Conservation (phyloP, 192 early-diverging fungal genomes). For the Coemansia sp. region DNA sequence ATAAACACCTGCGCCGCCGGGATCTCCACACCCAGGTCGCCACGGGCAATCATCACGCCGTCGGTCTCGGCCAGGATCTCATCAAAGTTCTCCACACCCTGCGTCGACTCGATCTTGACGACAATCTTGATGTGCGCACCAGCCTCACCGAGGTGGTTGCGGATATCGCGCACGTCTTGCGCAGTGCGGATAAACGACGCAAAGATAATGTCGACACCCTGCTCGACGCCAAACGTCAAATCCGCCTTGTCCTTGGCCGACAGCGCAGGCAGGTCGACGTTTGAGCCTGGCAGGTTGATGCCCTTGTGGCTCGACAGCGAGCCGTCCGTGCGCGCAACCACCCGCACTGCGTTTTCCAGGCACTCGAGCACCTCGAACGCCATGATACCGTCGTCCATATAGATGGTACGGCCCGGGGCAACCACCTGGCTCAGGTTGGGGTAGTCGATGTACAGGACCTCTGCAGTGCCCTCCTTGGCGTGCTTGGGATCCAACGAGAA, state of each 20-base stretch:
- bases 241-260: slow-evolving; percentile 94
- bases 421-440: slow-evolving; percentile 76
- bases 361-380: slow-evolving; percentile 88
- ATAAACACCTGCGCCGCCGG: slow-evolving; percentile 90
- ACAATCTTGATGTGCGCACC: slow-evolving; percentile 93
- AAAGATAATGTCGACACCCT: slow-evolving; percentile 93
- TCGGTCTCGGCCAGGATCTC: slow-evolving; percentile 92
- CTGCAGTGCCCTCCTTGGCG: slow-evolving; percentile 59
- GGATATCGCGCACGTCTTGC: slow-evolving; percentile 87
- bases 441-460: slow-evolving; percentile 81
- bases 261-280: slow-evolving; percentile 92
- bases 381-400: slow-evolving; percentile 94
- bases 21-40: slow-evolving; percentile 97
- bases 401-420: slow-evolving; percentile 71
- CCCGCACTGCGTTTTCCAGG: slow-evolving; percentile 58
- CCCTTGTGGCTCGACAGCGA: slow-evolving; percentile 90
- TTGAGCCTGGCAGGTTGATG: slow-evolving; percentile 90
- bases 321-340: slow-evolving; percentile 83
- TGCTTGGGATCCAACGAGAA: slow-evolving; percentile 69
- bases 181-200: slow-evolving; percentile 96
- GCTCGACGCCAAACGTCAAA: slow-evolving; percentile 87
- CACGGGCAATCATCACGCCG: slow-evolving; percentile 98
- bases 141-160: slow-evolving; percentile 75
- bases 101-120: slow-evolving; percentile 96
- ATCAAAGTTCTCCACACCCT: slow-evolving; percentile 98